Evolutionary conservation across 768 basidiomycete genomes (phyloP).

Genomic region (Brasilioporus rufonigricans): DNA sequence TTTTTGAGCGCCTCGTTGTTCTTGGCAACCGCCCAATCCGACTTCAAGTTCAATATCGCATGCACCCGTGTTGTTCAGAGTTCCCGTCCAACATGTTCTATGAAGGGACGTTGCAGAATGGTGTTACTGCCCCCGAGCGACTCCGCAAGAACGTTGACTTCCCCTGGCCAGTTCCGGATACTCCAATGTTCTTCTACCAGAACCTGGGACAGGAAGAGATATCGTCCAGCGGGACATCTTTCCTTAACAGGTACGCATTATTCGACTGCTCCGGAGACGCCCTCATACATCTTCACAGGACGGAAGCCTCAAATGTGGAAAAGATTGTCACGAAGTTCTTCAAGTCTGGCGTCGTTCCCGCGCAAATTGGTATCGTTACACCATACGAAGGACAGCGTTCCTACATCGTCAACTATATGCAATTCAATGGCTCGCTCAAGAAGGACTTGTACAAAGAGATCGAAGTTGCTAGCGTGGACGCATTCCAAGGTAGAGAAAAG

Average conservation of each 20-base stretch:
- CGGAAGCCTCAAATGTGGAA: conserved; percentile 98
- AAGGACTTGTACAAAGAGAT: conserved; percentile 99
- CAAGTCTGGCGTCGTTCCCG: conserved; percentile 95
- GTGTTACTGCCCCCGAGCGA: conserved; percentile 97
- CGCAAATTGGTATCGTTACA: conserved; percentile 96
- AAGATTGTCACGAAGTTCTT: conserved; percentile 99
- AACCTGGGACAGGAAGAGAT: conserved; percentile 99
- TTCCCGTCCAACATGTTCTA: conserved; percentile 99
- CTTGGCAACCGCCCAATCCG: conserved; percentile 96
- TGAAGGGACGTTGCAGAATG: conserved; percentile 97
- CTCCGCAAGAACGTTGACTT: conserved; percentile 98
- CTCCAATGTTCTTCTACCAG: conserved; percentile 99
- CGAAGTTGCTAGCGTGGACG: conserved; percentile 97
- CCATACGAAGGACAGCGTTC: conserved; percentile 99
- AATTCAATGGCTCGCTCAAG: conserved; percentile 98
- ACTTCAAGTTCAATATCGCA: conserved; percentile 98
- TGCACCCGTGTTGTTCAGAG: conserved; percentile 99
- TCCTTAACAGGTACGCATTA: conserved; percentile 75
- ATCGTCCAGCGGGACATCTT: conserved; percentile 96
- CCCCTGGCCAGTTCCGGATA: conserved; percentile 96
- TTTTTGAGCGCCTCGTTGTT: conserved; percentile 95
- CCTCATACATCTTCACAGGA: conserved; percentile 47
- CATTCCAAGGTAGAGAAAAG: conserved; percentile 99
- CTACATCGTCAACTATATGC: conserved; percentile 99
- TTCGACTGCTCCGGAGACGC: neutral